A percentile compares a stretch with the other conserved stretches of the same genome.
Evolutionary conservation across 2,329 filamentous ascomycete genomes (phyloP).

Genomic region (Tolypocladium tropicale): DNA sequence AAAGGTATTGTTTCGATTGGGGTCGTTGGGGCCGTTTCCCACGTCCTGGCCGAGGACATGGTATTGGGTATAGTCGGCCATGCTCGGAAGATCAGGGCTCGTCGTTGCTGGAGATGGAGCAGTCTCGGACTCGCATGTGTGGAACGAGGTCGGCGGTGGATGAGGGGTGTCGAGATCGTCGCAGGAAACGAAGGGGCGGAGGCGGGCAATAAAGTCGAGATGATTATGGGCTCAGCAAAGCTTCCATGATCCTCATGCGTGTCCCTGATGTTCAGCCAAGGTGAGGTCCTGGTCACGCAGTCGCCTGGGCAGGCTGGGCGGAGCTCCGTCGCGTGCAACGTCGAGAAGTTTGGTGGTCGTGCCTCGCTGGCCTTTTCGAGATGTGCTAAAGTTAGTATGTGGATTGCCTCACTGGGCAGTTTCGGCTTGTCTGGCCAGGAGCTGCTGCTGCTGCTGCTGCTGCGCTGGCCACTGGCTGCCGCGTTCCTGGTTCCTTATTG

Average conservation of each 20-base stretch:
- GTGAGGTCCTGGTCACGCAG: background rate
- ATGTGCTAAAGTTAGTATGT: background rate
- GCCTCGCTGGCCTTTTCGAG: conserved; percentile 5
- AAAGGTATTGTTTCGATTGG: conserved; percentile 38
- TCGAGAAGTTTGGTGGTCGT: background rate
- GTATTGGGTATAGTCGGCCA: conserved; percentile 47
- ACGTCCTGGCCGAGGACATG: conserved; percentile 47
- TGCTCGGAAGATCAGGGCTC: conserved; percentile 15
- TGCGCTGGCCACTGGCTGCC: background rate
- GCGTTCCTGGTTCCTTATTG: background rate
- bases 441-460: background rate
- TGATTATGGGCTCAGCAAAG: conserved; percentile 4
- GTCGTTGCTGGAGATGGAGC: background rate
- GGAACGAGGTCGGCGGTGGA: background rate
- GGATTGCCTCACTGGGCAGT: background rate
- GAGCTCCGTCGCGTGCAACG: background rate
- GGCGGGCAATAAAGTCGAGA: background rate
- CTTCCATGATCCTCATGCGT: conserved; percentile 8
- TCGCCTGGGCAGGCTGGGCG: background rate
- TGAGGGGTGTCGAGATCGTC: background rate
- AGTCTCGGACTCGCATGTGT: background rate
- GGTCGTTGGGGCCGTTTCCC: conserved; percentile 43
- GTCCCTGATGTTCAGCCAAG: conserved; percentile 1
- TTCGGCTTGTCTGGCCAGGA: background rate
- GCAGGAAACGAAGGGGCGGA: background rate